Percentiles rank a stretch among this genome's conserved stretches.
Evolutionary conservation across 257 asterid genomes (phyloP).

Genomic region (Solanum neorickii): DNA sequence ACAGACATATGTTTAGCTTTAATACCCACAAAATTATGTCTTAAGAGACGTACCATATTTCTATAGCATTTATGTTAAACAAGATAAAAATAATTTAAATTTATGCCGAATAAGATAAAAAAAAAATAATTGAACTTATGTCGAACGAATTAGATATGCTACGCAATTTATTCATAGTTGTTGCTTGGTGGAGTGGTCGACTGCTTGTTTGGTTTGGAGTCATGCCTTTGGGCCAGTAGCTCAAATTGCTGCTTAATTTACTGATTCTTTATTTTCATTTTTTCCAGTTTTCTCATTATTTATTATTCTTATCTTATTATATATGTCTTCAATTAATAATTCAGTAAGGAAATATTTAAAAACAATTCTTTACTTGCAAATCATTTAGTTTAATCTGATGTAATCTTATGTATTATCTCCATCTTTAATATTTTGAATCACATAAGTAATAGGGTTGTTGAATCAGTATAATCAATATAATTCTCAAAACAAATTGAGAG

Average conservation of each 20-base stretch:
- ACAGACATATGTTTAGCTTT: background rate
- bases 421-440: background rate
- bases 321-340: background rate
- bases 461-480: background rate
- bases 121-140: background rate
- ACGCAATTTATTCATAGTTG: background rate
- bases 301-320: background rate
- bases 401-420: background rate
- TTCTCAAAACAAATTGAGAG: background rate
- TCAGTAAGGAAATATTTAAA: background rate
- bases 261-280: background rate
- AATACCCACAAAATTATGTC: background rate
- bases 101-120: background rate
- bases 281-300: background rate
- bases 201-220: background rate
- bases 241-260: background rate
- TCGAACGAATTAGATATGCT: background rate
- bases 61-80: background rate
- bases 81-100: background rate
- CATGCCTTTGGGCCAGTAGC: background rate
- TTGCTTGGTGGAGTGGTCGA: background rate
- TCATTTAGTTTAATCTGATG: background rate
- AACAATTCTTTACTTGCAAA: background rate
- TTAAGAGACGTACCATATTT: background rate
- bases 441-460: background rate